These are phyloP conservation scores for Paecilomyces sp. DNA, from an alignment of 2,329 filamentous ascomycete species.

Conservation along the genomic window DNA sequence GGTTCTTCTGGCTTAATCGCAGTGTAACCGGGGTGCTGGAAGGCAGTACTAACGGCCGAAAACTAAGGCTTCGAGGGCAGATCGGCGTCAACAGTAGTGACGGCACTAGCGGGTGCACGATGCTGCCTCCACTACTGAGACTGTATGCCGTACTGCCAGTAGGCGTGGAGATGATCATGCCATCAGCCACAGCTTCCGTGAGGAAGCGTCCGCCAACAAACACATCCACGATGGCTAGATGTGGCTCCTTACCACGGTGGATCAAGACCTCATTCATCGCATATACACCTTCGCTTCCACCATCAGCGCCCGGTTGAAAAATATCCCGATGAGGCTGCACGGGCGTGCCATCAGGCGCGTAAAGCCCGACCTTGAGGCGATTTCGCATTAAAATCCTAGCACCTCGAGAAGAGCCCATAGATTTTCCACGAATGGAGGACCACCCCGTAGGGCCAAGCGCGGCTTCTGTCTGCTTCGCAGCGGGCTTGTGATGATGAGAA, in stretches of 20 bases:
- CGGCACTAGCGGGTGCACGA: conserved; percentile 87
- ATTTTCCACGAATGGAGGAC: conserved; percentile 70
- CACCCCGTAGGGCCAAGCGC: conserved; percentile 49
- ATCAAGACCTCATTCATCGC: conserved; percentile 95
- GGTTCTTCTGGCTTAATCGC: conserved; percentile 71
- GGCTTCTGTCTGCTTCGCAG: conserved; percentile 15
- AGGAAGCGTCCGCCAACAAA: conserved; percentile 83
- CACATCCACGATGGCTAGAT: conserved; percentile 86
- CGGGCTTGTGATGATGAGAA: conserved; percentile 28
- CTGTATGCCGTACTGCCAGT: conserved; percentile 95
- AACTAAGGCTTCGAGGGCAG: conserved; percentile 84
- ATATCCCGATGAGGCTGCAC: conserved; percentile 46
- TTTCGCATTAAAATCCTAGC: conserved; percentile 82
- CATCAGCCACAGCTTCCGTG: conserved; percentile 90
- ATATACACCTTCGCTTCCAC: conserved; percentile 42
- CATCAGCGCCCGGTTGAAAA: conserved; percentile 17
- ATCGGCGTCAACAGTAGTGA: conserved; percentile 89
- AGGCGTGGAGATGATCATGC: conserved; percentile 87
- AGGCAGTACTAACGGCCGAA: conserved; percentile 83
- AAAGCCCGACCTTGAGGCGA: conserved; percentile 78
- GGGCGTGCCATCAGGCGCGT: conserved; percentile 55
- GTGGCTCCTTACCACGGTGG: conserved; percentile 81
- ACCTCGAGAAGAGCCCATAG: conserved; percentile 65
- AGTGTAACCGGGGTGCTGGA: conserved; percentile 78
- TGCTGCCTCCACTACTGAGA: conserved; percentile 83